Percentiles rank a stretch among this genome's conserved stretches.
Conservation (phyloP, 345 rosid species). For the Raphanus raphanistrum region DNA sequence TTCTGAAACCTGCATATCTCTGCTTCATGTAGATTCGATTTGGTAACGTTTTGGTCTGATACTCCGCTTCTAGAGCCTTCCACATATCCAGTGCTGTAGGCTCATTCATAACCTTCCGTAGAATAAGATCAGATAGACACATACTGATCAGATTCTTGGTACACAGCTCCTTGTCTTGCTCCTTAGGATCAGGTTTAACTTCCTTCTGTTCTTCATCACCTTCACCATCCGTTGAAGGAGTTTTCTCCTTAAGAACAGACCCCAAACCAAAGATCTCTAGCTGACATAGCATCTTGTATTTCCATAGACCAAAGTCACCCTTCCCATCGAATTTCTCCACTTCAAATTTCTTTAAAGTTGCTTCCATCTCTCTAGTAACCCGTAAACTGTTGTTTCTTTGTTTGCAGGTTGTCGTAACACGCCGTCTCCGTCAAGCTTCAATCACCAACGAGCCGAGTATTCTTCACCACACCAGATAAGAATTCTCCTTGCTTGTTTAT, state of each 20-base stretch:
- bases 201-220: not conserved
- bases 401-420: not conserved
- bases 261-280: not conserved
- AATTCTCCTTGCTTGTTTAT: not conserved
- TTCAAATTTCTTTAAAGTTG: not conserved
- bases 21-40: not conserved
- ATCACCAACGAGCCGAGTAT: not conserved
- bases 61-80: not conserved
- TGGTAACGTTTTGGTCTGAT: not conserved
- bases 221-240: not conserved
- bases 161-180: not conserved
- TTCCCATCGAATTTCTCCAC: not conserved
- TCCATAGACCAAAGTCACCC: not conserved
- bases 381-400: not conserved
- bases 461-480: not conserved
- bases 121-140: not conserved
- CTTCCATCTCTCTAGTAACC: not conserved
- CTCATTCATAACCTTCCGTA: not conserved
- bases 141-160: not conserved
- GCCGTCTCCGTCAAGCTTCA: not conserved
- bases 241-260: not conserved
- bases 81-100: not conserved
- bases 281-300: not conserved
- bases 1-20: not conserved
- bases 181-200: not conserved